Percentiles rank a stretch among this genome's conserved stretches.
Evolutionary conservation across 1,284 basidiomycete species (phyloP).

Genomic region (Coniferiporia weirii): DNA sequence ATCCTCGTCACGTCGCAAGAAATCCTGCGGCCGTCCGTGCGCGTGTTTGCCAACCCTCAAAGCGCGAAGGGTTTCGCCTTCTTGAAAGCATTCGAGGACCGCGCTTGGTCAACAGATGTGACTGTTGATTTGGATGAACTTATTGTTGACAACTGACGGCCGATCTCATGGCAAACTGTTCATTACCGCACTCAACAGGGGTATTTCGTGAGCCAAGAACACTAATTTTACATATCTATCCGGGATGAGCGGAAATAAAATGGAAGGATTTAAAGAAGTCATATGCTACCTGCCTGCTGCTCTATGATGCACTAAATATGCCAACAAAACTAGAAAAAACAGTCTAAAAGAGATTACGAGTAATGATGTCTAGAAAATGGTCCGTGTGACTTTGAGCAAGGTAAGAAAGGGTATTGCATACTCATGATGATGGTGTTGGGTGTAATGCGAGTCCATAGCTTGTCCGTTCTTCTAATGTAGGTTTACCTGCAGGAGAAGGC

Average conservation of each 20-base stretch:
- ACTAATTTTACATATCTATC: background rate
- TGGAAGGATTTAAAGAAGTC: too few species aligned
- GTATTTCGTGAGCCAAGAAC: too few species aligned
- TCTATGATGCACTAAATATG: background rate
- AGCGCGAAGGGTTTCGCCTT: slow-evolving; percentile 43
- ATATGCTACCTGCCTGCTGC: background rate
- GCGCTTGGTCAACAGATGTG: slow-evolving; percentile 35
- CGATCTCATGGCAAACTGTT: too few species aligned
- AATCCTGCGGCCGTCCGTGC: slow-evolving; percentile 39
- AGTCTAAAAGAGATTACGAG: background rate
- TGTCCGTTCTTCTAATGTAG: background rate
- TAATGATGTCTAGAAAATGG: background rate
- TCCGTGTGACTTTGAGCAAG: background rate
- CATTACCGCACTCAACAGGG: too few species aligned
- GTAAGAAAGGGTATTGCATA: background rate
- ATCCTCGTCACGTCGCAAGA: slow-evolving; percentile 39
- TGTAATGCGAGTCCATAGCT: background rate
- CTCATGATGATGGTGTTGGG: background rate
- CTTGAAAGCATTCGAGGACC: slow-evolving; percentile 39
- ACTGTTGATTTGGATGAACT: slow-evolving; percentile 25
- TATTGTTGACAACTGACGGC: background rate
- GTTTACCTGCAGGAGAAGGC: background rate
- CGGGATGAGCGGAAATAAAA: background rate
- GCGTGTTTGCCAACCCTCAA: slow-evolving; percentile 36
- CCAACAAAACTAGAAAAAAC: background rate